A percentile compares a stretch with the other conserved stretches of the same genome.
phyloP scores from a whole-genome alignment of 2,329 filamentous ascomycete genomes.

The Colletotrichum sp. region DNA sequence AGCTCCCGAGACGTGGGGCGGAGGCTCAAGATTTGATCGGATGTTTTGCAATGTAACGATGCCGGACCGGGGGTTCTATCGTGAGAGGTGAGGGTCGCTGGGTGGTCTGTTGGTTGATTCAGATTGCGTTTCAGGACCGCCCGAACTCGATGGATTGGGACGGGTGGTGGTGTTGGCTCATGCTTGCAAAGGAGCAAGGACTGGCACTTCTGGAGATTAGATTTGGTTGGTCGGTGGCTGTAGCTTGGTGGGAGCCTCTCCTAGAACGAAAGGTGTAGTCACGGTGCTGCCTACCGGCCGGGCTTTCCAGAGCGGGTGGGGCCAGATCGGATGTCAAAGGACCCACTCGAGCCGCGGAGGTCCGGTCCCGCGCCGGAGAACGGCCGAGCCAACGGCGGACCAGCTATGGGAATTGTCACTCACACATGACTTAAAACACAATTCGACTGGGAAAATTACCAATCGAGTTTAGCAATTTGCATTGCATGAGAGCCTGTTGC shows the following conservation, averaged over 20 bases:
- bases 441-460: no score
- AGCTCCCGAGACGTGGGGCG: background rate
- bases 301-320: background rate
- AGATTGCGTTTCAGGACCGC: slow-evolving; percentile 8
- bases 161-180: background rate
- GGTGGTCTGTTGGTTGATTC: background rate
- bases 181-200: background rate
- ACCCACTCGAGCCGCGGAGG: background rate
- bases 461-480: accelerated
- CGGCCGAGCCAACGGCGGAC: accelerated
- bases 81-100: background rate
- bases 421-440: accelerated
- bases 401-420: accelerated
- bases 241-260: background rate
- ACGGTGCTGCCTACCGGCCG: background rate
- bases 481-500: no score
- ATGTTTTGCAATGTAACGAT: background rate
- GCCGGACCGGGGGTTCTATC: background rate
- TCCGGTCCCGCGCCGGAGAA: background rate
- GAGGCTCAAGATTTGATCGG: background rate
- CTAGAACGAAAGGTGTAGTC: background rate
- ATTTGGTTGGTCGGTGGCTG: background rate
- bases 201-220: background rate
- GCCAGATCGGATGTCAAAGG: background rate
- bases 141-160: background rate